Evolutionary conservation across 108 stramenopile species (phyloP), one percentile per base, ranked within the genome.

Genomic region (Cyclotella choctawhatcheeana): DNA sequence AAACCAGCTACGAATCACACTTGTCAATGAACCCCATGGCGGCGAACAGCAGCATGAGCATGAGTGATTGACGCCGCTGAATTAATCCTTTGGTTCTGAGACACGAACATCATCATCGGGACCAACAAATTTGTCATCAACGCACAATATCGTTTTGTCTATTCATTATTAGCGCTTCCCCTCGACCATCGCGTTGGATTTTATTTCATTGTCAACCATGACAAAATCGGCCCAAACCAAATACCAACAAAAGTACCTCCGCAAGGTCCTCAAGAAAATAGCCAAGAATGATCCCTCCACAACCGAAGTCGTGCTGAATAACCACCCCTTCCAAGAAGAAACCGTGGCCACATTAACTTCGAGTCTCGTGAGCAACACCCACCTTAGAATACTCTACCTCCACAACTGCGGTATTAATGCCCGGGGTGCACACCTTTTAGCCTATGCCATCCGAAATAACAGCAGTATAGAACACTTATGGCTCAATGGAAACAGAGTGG

Each of bases 401-500:
- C 51, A 63, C 37, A 47, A 58, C 27, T 74, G 73, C 18, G 45
- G 55, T 16, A 76, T 76, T 6, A 69, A 58, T 17, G 58, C 58
- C 48, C 69, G 67, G 17, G 78, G 78, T 21, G 78, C 73, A 34
- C 43, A 62, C n/a, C 29, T 68, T 17, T 58, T 81, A 31, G 79
- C 79, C 3, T 69, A 61, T 21, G 74, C 74, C 17, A 47, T 81
- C 5, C 60, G 69, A 6, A 69, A 44, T 5, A 81, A 81, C 51
- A 63, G 26, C 24, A 70, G 33, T 29, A 21, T 81, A 7, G 51
- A 81, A 24, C 62, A 69, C 58, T 37, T 81, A 10, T 69, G 74
- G 68, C 31, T 81, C 29, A 74, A 69, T 29, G 55, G 59, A 16
- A 83, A 83, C 30, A 67, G 54, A 20, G 74, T 83, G 26, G 82